Conservation (phyloP, 2,329 filamentous ascomycete species). For the Monilinia polystroma region DNA sequence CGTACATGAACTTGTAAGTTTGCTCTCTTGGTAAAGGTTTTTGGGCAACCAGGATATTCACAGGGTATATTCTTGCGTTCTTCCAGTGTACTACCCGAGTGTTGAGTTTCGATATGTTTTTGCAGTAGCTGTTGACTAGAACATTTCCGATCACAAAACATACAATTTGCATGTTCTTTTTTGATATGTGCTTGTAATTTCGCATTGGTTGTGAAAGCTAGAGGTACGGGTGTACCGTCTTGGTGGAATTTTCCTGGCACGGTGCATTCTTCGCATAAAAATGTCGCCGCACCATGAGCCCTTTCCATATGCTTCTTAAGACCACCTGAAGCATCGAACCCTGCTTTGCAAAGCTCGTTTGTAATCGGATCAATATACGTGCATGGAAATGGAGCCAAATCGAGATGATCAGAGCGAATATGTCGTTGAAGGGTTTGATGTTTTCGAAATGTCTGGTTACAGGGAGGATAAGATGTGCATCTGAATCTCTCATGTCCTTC, state of each 20-base stretch:
- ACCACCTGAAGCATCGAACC: conserved; percentile 71
- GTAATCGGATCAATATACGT: conserved; percentile 54
- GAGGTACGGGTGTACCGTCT: conserved; percentile 44
- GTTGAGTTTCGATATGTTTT: conserved; percentile 74
- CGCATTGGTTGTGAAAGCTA: conserved; percentile 69
- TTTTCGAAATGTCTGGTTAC: conserved; percentile 80
- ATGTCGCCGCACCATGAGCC: conserved; percentile 64
- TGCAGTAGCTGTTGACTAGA: conserved; percentile 66
- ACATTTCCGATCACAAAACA: conserved; percentile 70
- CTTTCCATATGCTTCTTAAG: conserved; percentile 70
- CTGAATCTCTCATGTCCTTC: conserved; percentile 72
- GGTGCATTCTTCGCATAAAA: conserved; percentile 75
- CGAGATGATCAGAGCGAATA: conserved; percentile 72
- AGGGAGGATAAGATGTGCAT: conserved; percentile 69
- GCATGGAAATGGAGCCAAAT: conserved; percentile 71
- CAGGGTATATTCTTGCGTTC: conserved; percentile 68
- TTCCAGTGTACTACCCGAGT: conserved; percentile 61
- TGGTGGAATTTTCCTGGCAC: conserved; percentile 39
- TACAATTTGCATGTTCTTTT: conserved; percentile 71
- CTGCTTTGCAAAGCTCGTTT: conserved; percentile 58
- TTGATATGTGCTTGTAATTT: conserved; percentile 73
- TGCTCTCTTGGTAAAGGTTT: conserved; percentile 77
- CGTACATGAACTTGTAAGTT: conserved; percentile 80
- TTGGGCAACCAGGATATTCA: conserved; percentile 65
- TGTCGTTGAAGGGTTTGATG: conserved; percentile 83